Evolutionary conservation across 2,329 filamentous ascomycete species (phyloP).

Genomic region (Chalara sp.): DNA sequence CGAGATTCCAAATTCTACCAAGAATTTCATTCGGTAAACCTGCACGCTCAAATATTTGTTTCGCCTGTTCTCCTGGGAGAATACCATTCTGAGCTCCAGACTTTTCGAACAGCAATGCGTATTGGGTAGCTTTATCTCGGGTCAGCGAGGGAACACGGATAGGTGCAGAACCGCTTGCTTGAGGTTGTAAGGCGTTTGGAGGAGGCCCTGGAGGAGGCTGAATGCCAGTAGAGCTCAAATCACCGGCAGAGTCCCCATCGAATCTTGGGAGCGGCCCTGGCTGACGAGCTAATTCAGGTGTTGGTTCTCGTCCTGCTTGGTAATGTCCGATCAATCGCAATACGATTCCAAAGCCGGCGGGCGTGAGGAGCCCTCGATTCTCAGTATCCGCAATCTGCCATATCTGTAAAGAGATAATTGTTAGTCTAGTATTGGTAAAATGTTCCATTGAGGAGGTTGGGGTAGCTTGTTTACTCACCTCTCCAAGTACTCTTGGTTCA

Average conservation of each 20-base stretch:
- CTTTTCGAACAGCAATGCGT: conserved; percentile 83
- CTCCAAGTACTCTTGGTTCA: conserved; percentile 76
- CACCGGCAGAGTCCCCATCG: conserved; percentile 57
- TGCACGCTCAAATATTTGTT: conserved; percentile 91
- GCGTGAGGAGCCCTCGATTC: conserved; percentile 89
- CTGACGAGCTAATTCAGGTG: conserved; percentile 73
- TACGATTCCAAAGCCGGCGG: conserved; percentile 87
- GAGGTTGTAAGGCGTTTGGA: conserved; percentile 40
- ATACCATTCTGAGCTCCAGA: conserved; percentile 72
- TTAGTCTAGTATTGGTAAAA: not conserved
- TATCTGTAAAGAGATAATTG: conserved; percentile 51
- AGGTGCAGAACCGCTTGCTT: conserved; percentile 55
- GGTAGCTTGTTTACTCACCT: conserved; percentile 43
- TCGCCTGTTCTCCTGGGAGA: conserved; percentile 79
- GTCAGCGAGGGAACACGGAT: conserved; percentile 85
- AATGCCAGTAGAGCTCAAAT: conserved; percentile 32
- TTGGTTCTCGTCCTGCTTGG: conserved; percentile 78
- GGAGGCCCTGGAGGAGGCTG: conserved; percentile 41
- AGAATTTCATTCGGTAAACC: conserved; percentile 83
- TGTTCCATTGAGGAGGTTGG: not conserved
- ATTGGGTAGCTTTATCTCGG: conserved; percentile 84
- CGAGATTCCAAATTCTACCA: conserved; percentile 92
- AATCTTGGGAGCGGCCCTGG: conserved; percentile 89
- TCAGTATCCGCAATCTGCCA: conserved; percentile 98
- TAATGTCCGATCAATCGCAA: conserved; percentile 92